Evolutionary conservation across 2,329 filamentous ascomycete genomes (phyloP), one percentile per base, ranked within the genome.

Genomic region (Venturia asperata): DNA sequence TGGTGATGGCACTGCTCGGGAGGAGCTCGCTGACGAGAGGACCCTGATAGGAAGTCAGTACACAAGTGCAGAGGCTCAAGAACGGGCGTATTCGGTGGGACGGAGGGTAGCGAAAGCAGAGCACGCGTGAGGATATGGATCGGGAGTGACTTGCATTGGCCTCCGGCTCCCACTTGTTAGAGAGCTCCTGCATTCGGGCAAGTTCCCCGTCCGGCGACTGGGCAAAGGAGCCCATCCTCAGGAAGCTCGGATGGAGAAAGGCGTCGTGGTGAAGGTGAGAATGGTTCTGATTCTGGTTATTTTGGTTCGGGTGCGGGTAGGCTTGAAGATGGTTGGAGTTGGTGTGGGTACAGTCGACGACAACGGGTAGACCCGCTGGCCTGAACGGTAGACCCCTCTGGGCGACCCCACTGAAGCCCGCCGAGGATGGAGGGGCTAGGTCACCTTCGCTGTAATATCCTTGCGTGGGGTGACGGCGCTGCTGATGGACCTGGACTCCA

Each of bases 11-110:
- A 70, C 86, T 84, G 76, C 88, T 95, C 63, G 89, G 85, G 72
- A 86, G 85, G 77, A 89, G 90, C 67, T 88, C 83, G 71, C 91
- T 90, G 69, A 97, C 89, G 62, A 92, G 81, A 67, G 91, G 90
- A 65, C 91, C 92, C 93, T 97, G 72, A 19, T 41, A 52, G 21
- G 5, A 42, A 42, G 60, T 61, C 60, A 61, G 60, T 43, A 61
- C 30, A 17, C 19, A 56, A 41, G 47, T n/a, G 45, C 9, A 64
- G 30, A 64, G 3, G 3, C 24, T 39, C 37, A 41, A 24, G 37
- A 11, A 45, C 60, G 15, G 62, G 42, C 21, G n/a, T 58, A 30
- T 58, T 58, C 43, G 43, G n/a, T 62, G 41, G 30, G 27, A n/a
- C 13, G 64, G 19, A 37, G 24, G 34, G 39, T 43, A 61, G 63